Conservation (phyloP, 148 eudicot genomes). For the Arctostaphylos glauca region DNA sequence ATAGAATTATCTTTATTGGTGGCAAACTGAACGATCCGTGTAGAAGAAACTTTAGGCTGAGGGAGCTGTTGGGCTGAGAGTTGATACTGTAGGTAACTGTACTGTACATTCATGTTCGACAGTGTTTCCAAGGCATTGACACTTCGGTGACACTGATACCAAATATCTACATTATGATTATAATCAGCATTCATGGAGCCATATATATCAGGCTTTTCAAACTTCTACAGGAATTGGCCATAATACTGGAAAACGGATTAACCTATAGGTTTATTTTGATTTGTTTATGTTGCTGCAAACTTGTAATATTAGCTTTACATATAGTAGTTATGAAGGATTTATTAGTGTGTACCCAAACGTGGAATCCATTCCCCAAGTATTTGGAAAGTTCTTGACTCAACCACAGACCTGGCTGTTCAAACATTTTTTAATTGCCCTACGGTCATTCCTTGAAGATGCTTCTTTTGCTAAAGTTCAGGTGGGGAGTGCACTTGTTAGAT, state of each 20-base stretch:
- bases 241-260: background rate
- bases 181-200: background rate
- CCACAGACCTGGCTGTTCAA: background rate
- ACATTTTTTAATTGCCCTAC: background rate
- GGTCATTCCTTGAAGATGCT: background rate
- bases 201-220: background rate
- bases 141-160: background rate
- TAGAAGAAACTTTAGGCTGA: background rate
- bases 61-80: background rate
- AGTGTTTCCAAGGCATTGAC: background rate
- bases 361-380: background rate
- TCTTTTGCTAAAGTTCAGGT: background rate
- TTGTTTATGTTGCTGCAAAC: background rate
- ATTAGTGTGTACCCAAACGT: background rate
- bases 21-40: background rate
- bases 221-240: background rate
- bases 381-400: background rate
- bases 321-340: background rate
- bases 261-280: background rate
- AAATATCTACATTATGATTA: background rate
- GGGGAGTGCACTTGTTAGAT: background rate
- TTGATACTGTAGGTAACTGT: background rate
- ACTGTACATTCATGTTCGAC: background rate
- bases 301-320: background rate
- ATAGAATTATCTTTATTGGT: background rate